Base-by-base conservation (phyloP, 2,329 filamentous ascomycete genomes). In the Chlorencoelia australis region DNA sequence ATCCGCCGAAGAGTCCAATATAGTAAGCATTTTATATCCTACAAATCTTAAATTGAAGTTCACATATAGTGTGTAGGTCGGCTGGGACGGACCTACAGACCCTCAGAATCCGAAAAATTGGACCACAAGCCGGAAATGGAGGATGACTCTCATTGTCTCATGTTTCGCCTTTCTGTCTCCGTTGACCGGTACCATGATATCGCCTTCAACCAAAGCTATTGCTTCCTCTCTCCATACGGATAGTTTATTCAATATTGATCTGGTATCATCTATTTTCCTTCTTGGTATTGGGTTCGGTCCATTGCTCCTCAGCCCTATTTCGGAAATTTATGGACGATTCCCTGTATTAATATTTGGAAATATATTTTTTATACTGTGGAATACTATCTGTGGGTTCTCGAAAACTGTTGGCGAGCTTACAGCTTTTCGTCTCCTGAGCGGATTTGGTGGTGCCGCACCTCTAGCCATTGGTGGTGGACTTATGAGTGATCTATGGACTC, bases 391-490 rank as follows among this genome's bases (percentile, higher is more conserved):
- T 47, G 71, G 71, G 1, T 52, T 69, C 16, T 62, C 69, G 1
- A 64, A 63, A 0, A 62, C 58, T 10, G 49, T 71, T 13, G 57
- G 52, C 9, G 52, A 65, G 26, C 59, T 79, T 21, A 66, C 77
- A 28, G 64, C 58, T n/a, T 75, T 79, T 46, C 70, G 77, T 1
- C 69, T 81, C 44, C 47, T 81, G 3, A 67, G 69, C 3, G 81
- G 79, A 7, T 56, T 73, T n/a, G 76, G 77, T 31, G 79, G 78
- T 59, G 7, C 67, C 15, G 34, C 43, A n/a, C 32, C 39, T 4
- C 27, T 83, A 7, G 79, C 77, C 0, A 75, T 78, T 42, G 47
- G 44, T 8, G 74, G 74, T 22, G 77, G 78, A 31, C 62, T 50
- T 7, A 39, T 71, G 0, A 55, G 57, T 0, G 68, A 71, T 43